Base-by-base conservation (phyloP, 1,139 yeast genomes). In the Yamadazyma trypodendri region DNA sequence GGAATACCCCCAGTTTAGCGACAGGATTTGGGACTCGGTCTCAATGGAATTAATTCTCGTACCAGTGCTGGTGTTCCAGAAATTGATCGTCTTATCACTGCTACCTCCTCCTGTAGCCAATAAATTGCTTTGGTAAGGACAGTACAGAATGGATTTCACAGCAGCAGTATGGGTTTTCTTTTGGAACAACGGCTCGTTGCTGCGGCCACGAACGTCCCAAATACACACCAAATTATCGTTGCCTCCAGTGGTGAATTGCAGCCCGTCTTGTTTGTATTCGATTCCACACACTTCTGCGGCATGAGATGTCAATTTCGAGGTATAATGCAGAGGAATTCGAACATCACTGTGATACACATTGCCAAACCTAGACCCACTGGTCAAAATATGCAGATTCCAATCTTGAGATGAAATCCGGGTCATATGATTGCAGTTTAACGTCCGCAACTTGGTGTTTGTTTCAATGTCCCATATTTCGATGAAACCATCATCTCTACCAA, bases 101-200 rank as follows among this genome's bases (percentile, higher is more conserved):
- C 95, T 83, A 15, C 98, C 98, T 36, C 98, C 98, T 8, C 98
- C 99, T 2, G 97, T 85, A 8, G 97, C 97, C 38, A 94, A 69
- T 38, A 92, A 63, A 46, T 86, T 84, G 24, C 71, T 66, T 50
- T 88, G 94, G 61, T 84, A 84, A 0, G 97, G 98, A 56, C 96
- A 87, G 96, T 97, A 94, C 12, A 94, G 81, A 39, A 94, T 64
- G 1, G 98, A 97, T 61, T 94, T 94, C 12, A 92, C 96, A 0
- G 98, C 98, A 0, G 97, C 97, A 30, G 77, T 82, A 61, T 92
- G 98, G 42, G 79, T 79, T 16, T 84, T 77, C 56, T 89, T 87
- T 15, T 84, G 68, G 58, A 83, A 87, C 44, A 82, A 72, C 4
- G 98, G 96, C 30, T 71, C 67, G 15, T 36, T 38, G 4, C 70